Evolutionary conservation across 805 yeast genomes (phyloP).

Genomic region (Suhomyces emberorum): DNA sequence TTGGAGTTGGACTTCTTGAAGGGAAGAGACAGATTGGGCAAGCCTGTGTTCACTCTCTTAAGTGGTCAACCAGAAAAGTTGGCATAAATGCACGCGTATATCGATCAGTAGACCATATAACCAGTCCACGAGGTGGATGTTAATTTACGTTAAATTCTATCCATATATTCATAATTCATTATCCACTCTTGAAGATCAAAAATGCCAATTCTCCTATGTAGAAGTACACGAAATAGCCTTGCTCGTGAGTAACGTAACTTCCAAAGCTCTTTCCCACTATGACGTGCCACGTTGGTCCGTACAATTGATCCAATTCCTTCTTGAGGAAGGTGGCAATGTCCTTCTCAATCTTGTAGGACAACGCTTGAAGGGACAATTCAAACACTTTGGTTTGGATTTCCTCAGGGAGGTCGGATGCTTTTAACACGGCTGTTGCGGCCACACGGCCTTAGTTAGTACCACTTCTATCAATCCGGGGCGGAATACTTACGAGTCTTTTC

Average conservation of each 20-base stretch:
- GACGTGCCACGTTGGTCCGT: constrained; percentile 78
- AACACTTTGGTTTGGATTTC: constrained; percentile 52
- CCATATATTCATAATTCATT: constrained; percentile 8
- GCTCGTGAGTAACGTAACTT: constrained; percentile 74
- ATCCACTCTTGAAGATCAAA: constrained; percentile 66
- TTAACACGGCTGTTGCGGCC: constrained; percentile 32
- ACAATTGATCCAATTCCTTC: constrained; percentile 59
- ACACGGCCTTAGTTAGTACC: neutral
- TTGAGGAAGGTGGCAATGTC: constrained; percentile 67
- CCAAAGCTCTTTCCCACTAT: constrained; percentile 80
- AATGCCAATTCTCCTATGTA: constrained; percentile 69
- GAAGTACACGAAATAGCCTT: constrained; percentile 67
- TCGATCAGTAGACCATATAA: too few relatives aligned
- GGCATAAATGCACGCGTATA: neutral
- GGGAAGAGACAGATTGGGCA: constrained; percentile 83
- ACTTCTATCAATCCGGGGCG: neutral
- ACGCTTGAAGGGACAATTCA: constrained; percentile 45
- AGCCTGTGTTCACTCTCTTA: constrained; percentile 86
- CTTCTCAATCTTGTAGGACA: constrained; percentile 44
- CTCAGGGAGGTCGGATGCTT: constrained; percentile 46
- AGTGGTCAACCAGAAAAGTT: constrained; percentile 70
- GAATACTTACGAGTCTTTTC: constrained; percentile 6
- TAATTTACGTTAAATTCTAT: too few relatives aligned
- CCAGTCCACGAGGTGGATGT: too few relatives aligned
- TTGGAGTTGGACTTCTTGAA: constrained; percentile 94